These are phyloP conservation scores for Anisogramma anomala DNA, from an alignment of 2,329 filamentous ascomycete genomes.

Conservation along the genomic window DNA sequence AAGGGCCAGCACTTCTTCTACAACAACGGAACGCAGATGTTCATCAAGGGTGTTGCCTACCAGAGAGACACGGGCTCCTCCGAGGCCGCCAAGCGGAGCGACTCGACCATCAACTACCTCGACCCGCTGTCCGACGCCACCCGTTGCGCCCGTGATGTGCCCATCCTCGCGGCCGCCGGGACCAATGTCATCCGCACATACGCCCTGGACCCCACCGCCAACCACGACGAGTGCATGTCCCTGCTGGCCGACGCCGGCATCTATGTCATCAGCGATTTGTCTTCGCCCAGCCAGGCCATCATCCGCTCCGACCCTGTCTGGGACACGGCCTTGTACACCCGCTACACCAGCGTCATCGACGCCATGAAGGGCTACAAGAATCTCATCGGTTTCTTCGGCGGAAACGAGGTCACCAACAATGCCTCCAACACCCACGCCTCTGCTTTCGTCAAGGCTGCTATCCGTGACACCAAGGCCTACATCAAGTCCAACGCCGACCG, in stretches of 20 bases:
- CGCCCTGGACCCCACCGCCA: conserved; percentile 66
- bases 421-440: conserved; percentile 80
- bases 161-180: conserved; percentile 61
- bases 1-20: conserved; percentile 56
- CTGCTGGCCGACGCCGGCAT: conserved; percentile 75
- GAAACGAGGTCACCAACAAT: conserved; percentile 92
- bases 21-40: conserved; percentile 57
- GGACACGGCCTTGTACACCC: conserved; percentile 64
- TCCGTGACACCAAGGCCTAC: conserved; percentile 91
- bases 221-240: conserved; percentile 79
- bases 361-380: conserved; percentile 74
- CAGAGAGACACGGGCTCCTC: conserved; percentile 58
- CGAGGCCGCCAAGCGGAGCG: conserved; percentile 34
- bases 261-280: conserved; percentile 88
- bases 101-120: conserved; percentile 46
- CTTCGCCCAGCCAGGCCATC: conserved; percentile 72
- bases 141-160: conserved; percentile 74
- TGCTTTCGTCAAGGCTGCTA: conserved; percentile 93
- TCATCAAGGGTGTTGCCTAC: conserved; percentile 89
- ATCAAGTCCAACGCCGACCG: conserved; percentile 73
- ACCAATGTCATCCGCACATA: conserved; percentile 96
- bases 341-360: conserved; percentile 79
- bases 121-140: conserved; percentile 70
- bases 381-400: conserved; percentile 93
- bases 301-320: conserved; percentile 69